Base-by-base conservation (phyloP, 306 rosid species). In the Amphicarpaea edgeworthii region DNA sequence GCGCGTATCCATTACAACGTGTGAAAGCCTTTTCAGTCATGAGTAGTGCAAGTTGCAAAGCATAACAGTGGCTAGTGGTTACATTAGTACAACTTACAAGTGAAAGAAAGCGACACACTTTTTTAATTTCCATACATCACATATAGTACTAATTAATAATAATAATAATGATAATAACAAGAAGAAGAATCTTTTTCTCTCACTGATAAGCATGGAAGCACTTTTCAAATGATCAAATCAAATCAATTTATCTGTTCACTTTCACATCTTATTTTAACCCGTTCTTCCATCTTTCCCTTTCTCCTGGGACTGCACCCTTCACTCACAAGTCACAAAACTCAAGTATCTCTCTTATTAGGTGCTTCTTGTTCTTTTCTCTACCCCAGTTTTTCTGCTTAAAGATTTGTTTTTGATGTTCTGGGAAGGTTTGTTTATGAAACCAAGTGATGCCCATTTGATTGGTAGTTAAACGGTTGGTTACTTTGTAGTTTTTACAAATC, bases 141-240 rank as follows among this genome's bases (percentile, higher is more conserved):
- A 28, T 28, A 28, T 28, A 28, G 32, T 28, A 28, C 32, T 28
- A 28, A 28, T 28, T n/a, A 55, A 9, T 55, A 23, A 15, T 59
- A 59, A 28, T 60, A n/a, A 58, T 61, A 5, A 61, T 30, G 3
- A 28, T 30, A 30, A 28, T 60, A 28, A 30, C 5, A 19, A 8
- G 40, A 0, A 26, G 41, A 12, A 63, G 69, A 63, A 63, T 37
- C 23, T 37, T n/a, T 16, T 16, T 63, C 14, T 17, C 49, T 63
- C 49, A 17, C n/a, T 37, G 24, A 34, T 61, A n/a, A 32, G 46
- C 46, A 24, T 47, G 84, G 43, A 59, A 70, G 64, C 68, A 77
- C 28, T 68, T 72, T 30, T 51, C 59, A 75, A 34, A 8, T 70
- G 55, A 72, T 57, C 24, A 34, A 42, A 24, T n/a, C 37, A 23